phyloP scores from a whole-genome alignment of 176 grass and related monocot genomes.

The Saccharum officinarum region DNA sequence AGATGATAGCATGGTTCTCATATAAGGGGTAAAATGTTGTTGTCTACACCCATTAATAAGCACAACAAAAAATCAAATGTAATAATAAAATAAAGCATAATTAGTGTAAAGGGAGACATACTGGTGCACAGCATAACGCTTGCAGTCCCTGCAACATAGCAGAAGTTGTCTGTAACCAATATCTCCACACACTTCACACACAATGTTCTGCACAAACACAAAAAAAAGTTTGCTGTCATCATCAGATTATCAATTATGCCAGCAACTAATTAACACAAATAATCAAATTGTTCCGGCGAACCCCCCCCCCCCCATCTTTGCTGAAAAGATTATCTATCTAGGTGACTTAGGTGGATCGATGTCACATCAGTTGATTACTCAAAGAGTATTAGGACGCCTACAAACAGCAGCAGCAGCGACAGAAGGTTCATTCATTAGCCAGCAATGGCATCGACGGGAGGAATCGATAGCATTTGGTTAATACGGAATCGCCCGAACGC shows the following conservation, averaged over 20 bases:
- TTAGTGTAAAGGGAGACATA: conserved; percentile 30
- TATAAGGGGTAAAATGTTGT: not conserved
- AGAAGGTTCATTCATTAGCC: not conserved
- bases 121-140: conserved; percentile 22
- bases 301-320: not conserved
- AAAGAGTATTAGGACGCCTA: not conserved
- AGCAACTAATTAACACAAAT: not conserved
- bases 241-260: not conserved
- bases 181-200: conserved; percentile 47
- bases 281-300: not conserved
- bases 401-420: not conserved
- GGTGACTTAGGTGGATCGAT: too few relatives aligned
- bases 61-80: not conserved
- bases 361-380: not conserved
- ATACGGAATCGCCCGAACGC: not conserved
- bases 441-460: not conserved
- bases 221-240: not conserved
- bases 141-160: conserved; percentile 33
- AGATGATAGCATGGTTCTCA: not conserved
- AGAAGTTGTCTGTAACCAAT: conserved; percentile 37
- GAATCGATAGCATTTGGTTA: not conserved
- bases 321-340: not conserved
- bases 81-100: not conserved
- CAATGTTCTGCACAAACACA: not conserved
- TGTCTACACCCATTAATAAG: not conserved